Evolutionary conservation across 768 basidiomycete genomes (phyloP).

Genomic region (Kondoa subrosea): DNA sequence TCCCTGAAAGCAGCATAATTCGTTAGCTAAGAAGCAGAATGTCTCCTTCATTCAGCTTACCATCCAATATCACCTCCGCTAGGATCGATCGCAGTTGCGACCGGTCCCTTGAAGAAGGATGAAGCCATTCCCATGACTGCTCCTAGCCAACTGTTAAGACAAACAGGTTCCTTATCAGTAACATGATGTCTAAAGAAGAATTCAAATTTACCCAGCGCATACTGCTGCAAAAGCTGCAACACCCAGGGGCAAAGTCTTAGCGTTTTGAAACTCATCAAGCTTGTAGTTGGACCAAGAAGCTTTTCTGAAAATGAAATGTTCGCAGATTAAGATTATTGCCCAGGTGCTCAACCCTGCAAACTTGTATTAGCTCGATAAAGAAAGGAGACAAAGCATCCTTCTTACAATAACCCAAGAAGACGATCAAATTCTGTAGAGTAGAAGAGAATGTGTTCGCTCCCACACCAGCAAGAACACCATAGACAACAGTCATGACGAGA

Average conservation of each 20-base stretch:
- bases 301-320: slow-evolving; percentile 41
- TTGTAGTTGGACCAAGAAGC: slow-evolving; percentile 32
- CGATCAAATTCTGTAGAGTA: slow-evolving; percentile 34
- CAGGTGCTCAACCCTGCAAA: slow-evolving; percentile 29
- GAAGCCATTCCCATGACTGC: slow-evolving; percentile 34
- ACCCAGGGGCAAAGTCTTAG: slow-evolving; percentile 33
- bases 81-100: slow-evolving; percentile 21
- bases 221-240: slow-evolving; percentile 33
- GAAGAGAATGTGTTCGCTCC: slow-evolving; percentile 38
- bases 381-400: slow-evolving; percentile 30
- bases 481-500: slow-evolving; percentile 28
- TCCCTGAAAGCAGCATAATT: too few species aligned
- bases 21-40: too few species aligned
- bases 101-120: slow-evolving; percentile 13
- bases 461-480: slow-evolving; percentile 32
- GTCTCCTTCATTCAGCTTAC: too few species aligned
- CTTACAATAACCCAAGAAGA: slow-evolving; percentile 38
- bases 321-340: slow-evolving; percentile 38
- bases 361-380: too few species aligned
- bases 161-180: neutral
- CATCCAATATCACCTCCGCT: slow-evolving; percentile 32
- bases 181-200: neutral
- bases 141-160: slow-evolving; percentile 25
- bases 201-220: slow-evolving; percentile 29
- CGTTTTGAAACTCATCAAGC: slow-evolving; percentile 33